phyloP scores from a whole-genome alignment of 1,139 yeast genomes.

The Diutina ranongensis region DNA sequence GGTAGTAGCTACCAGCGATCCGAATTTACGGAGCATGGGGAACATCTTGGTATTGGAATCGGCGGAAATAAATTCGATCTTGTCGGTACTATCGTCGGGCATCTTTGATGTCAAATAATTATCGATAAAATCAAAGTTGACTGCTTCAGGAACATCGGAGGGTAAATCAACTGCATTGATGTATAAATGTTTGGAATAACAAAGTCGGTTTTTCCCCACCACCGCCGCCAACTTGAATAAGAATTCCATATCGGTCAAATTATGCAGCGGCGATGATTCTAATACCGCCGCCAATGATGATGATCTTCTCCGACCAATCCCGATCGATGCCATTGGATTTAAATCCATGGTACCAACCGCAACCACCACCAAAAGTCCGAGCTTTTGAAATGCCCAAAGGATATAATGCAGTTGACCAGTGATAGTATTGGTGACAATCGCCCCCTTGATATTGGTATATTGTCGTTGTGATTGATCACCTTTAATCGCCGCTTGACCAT shows the following conservation, averaged over 20 bases:
- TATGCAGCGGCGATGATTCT: slow-evolving; percentile 27
- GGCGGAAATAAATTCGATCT: slow-evolving; percentile 16
- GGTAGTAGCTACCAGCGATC: slow-evolving; percentile 14
- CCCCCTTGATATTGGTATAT: slow-evolving; percentile 23
- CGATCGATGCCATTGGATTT: slow-evolving; percentile 13
- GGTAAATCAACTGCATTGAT: slow-evolving; percentile 25
- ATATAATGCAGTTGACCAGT: slow-evolving; percentile 27
- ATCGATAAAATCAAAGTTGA: slow-evolving; percentile 27
- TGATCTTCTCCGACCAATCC: slow-evolving; percentile 18
- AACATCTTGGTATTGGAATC: slow-evolving; percentile 12
- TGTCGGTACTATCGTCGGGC: slow-evolving; percentile 13
- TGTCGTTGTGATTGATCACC: slow-evolving; percentile 8
- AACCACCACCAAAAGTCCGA: slow-evolving; percentile 15
- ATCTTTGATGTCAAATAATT: slow-evolving; percentile 18
- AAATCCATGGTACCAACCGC: slow-evolving; percentile 28
- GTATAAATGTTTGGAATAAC: slow-evolving; percentile 14
- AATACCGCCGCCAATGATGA: slow-evolving; percentile 29
- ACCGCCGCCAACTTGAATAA: slow-evolving; percentile 23
- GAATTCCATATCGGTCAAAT: slow-evolving; percentile 31
- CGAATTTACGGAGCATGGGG: slow-evolving; percentile 28
- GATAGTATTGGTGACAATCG: slow-evolving; percentile 28
- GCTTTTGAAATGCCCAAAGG: slow-evolving; percentile 21
- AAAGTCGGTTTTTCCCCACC: slow-evolving; percentile 15
- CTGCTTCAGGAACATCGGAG: slow-evolving; percentile 22
- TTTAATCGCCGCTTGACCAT: slow-evolving; percentile 6